Conservation (phyloP, 495 filamentous ascomycete species). For the Penicillium nucicola region DNA sequence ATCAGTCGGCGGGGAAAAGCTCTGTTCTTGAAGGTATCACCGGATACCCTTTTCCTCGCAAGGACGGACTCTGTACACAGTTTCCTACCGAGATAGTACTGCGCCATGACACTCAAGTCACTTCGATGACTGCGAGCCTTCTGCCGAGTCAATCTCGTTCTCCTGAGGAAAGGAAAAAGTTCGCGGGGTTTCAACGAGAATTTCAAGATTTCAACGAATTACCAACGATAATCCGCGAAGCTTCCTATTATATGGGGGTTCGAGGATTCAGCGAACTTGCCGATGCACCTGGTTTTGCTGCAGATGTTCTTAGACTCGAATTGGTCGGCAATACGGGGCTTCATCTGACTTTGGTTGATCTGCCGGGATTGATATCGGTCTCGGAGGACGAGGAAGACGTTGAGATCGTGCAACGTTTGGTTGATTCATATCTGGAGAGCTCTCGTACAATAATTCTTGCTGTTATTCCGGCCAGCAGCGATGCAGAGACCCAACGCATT, state of each 20-base stretch:
- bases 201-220: conserved; percentile 31
- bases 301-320: conserved; percentile 53
- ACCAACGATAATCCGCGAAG: conserved; percentile 37
- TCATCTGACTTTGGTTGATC: conserved; percentile 54
- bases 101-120: too few species aligned
- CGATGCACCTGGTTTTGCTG: conserved; percentile 34
- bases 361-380: conserved; percentile 44
- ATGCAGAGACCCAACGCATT: conserved; percentile 50
- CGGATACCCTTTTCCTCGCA: conserved; percentile 35
- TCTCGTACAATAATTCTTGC: conserved; percentile 35
- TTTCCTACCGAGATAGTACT: conserved; percentile 34
- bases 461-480: conserved; percentile 46
- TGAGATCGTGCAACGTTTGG: conserved; percentile 20
- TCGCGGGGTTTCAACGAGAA: too few species aligned
- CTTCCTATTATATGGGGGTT: conserved; percentile 41
- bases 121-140: too few species aligned
- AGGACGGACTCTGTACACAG: conserved; percentile 35
- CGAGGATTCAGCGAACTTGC: conserved; percentile 2
- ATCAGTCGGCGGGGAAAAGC: conserved; percentile 48
- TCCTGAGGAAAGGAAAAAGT: too few species aligned
- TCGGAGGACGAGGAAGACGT: conserved; percentile 30
- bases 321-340: conserved; percentile 46
- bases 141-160: too few species aligned
- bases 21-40: conserved; percentile 46
- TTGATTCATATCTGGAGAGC: conserved; percentile 29